Percentiles rank a stretch among this genome's conserved stretches.
Conservation (phyloP, 129 eudicot genomes). For the Oenanthe sinensis region DNA sequence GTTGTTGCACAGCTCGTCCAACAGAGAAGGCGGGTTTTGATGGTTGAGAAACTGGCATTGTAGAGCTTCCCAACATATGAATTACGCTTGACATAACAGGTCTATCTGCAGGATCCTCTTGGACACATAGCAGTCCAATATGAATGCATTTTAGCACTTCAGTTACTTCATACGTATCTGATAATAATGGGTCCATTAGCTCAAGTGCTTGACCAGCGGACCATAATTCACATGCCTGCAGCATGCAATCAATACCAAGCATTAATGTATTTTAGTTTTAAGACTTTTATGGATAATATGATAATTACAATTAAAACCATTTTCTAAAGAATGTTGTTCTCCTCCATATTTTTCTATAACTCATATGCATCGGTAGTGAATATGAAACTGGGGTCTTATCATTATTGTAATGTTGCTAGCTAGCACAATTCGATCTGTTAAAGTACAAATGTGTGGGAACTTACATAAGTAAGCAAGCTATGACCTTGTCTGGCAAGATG, state of each 20-base stretch:
- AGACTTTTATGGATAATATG: too few species aligned
- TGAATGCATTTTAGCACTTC: constrained; percentile 36
- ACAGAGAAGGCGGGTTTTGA: neutral
- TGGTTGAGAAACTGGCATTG: neutral
- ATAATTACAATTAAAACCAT: too few species aligned
- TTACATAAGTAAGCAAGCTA: constrained; percentile 25
- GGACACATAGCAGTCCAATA: constrained; percentile 12
- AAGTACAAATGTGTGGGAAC: neutral
- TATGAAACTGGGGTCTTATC: too few species aligned
- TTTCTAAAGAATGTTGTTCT: too few species aligned
- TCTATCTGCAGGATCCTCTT: constrained; percentile 4
- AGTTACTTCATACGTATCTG: neutral
- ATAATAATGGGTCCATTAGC: constrained; percentile 30
- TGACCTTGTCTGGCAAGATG: neutral
- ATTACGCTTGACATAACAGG: constrained; percentile 1
- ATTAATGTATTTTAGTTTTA: too few species aligned
- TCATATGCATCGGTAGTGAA: too few species aligned
- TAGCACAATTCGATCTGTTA: too few species aligned
- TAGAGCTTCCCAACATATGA: constrained; percentile 5
- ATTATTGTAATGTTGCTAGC: too few species aligned
- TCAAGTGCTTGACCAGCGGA: constrained; percentile 16
- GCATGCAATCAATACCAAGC: too few species aligned
- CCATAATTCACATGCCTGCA: constrained; percentile 56
- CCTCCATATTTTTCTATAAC: too few species aligned
- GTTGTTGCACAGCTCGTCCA: neutral